Base-by-base conservation (phyloP, 768 basidiomycete genomes). In the Collybia mongolica region DNA sequence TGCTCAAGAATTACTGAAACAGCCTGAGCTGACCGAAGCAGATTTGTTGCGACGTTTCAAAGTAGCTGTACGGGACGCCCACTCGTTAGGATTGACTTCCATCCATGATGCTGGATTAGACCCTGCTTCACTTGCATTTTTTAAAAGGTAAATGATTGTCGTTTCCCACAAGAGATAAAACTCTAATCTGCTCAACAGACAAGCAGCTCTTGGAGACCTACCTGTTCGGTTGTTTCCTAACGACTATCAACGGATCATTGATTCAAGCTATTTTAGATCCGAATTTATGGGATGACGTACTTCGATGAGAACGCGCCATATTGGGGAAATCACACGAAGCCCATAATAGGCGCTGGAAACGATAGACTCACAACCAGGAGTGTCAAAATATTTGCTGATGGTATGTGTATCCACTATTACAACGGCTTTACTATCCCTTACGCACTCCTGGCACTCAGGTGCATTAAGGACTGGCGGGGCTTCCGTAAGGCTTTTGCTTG, bases 381-480 rank as follows among this genome's bases (percentile, higher is more conserved):
- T 56, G 80, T 91, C 49, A 92, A 91, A 61, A 82, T 92, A 14
- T 90, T 91, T 64, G 83, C 84, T 26, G 80, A 86, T 66, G 84
- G 84, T 83, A 65, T 32, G 14, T 11, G 14, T 53, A 62, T 26
- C 70, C 54, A 52, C 48, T 39, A n/a, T n/a, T n/a, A n/a, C 39
- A 28, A 46, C 44, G n/a, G 37, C 26, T 48, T 18, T 41, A 24
- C 38, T 46, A 39, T 52, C 44, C 41, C 23, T 29, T 29, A 47
- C 44, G 45, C 14, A 55, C 42, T 23, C 32, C 20, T 38, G 15
- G 7, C 26, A 51, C 49, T 14, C 49, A 89, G 88, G 93, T 50
- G 94, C 93, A 24, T 71, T 97, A 32, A 81, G 94, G 26, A 87
- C 87, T n/a, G 87, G 91, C 50, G 94, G 93, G 39, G 92, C 94